Percentiles rank a stretch among this genome's conserved stretches.
These are phyloP conservation scores for Cyclotella distinguenda DNA, from an alignment of 108 stramenopile species.

Conservation along the genomic window DNA sequence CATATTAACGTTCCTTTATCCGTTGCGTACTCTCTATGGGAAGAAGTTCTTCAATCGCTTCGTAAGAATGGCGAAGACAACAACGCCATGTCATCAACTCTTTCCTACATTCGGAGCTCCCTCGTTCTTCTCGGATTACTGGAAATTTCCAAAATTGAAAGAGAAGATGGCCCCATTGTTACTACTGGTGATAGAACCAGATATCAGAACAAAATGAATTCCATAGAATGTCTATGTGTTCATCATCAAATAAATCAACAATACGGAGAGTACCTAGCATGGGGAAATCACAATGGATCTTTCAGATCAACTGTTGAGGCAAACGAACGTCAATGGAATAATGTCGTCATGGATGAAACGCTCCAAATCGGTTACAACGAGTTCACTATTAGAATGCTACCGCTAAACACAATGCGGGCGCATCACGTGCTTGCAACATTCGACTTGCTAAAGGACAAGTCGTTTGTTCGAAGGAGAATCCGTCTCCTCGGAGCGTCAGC, in stretches of 20 bases:
- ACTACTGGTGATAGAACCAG: background rate
- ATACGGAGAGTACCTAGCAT: constrained; percentile 48
- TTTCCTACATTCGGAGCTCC: constrained; percentile 47
- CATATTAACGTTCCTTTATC: constrained; percentile 38
- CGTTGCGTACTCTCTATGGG: constrained; percentile 47
- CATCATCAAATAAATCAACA: constrained; percentile 52
- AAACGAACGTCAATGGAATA: constrained; percentile 36
- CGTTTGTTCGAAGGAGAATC: constrained; percentile 42
- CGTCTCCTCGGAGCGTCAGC: constrained; percentile 30
- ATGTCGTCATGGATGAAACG: constrained; percentile 25
- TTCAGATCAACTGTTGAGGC: constrained; percentile 21
- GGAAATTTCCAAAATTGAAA: constrained; percentile 34
- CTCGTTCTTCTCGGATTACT: constrained; percentile 50
- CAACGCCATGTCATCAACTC: constrained; percentile 1
- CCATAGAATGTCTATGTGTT: constrained; percentile 44
- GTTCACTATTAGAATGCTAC: constrained; percentile 48
- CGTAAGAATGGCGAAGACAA: background rate
- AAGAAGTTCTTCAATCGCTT: constrained; percentile 26
- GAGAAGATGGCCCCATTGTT: constrained; percentile 13
- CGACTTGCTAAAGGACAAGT: constrained; percentile 47
- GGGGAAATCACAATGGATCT: constrained; percentile 17
- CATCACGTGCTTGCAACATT: constrained; percentile 38
- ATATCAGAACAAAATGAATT: constrained; percentile 4
- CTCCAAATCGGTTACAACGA: constrained; percentile 24
- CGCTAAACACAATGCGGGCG: constrained; percentile 39